Evolutionary conservation across 2,329 filamentous ascomycete species (phyloP), one percentile per base, ranked within the genome.

Genomic region (Ustulina deusta): DNA sequence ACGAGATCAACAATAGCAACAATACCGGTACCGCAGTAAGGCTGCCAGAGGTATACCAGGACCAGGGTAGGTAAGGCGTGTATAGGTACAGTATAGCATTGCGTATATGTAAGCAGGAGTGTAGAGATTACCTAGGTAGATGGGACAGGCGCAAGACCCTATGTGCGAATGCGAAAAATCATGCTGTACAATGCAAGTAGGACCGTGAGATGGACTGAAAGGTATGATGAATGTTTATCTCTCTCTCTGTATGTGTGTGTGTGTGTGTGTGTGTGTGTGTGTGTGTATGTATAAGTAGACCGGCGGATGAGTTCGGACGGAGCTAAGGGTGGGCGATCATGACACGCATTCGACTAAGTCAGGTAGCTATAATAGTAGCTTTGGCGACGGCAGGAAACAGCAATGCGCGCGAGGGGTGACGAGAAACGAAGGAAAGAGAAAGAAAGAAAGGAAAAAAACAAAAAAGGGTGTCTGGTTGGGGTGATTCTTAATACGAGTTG

Each of bases 21-120:
- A 48, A 62, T 20, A 46, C 11, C 1, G 42, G 25, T 27, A 59
- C 20, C 13, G 58, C 40, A 55, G 55, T 32, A 51, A 51, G 58
- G 66, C 48, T 68, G 62, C 58, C 62, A 56, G 57, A 17, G 27
- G 38, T n/a, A n/a, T n/a, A n/a, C n/a, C 6, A 17, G 55, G 49
- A 58, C 52, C 17, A 15, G 60, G 54, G 55, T 32, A 36, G 17
- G 17, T n/a, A n/a, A 25, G 15, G 20, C 25, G 20, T 55, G 11
- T 40, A 46, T 46, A 46, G 22, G 34, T 56, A 27, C 27, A 9
- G 29, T 34, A n/a, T n/a, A 22, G 9, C 29, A 27, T 40, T 25
- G 52, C 22, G 20, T n/a, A 20, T 20, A 40, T 32, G 20, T 42
- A 20, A 27, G 17, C 42, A 48, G 52, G 25, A 49, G 20, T 17